phyloP scores from a whole-genome alignment of 257 asterid species.

The Solanum pimpinellifolium region DNA sequence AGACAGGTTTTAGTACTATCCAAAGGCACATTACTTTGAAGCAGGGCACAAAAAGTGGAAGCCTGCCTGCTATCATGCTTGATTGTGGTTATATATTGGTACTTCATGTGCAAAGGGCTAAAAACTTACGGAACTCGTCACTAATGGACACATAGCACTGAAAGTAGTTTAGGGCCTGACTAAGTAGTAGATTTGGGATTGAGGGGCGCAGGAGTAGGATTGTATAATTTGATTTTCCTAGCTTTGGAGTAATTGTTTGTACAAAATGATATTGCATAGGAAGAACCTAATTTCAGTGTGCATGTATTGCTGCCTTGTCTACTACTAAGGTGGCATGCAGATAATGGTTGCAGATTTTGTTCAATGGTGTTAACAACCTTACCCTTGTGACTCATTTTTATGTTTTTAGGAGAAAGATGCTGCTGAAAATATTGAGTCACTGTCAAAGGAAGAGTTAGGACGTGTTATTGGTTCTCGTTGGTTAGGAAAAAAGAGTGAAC shows the following conservation, averaged over 20 bases:
- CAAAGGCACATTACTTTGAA: background rate
- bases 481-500: constrained; percentile 65
- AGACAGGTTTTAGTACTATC: background rate
- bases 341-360: background rate
- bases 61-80: background rate
- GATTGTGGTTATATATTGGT: background rate
- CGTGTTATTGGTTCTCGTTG: constrained; percentile 91
- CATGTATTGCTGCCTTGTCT: background rate
- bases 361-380: background rate
- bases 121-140: background rate
- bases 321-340: background rate
- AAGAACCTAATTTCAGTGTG: background rate
- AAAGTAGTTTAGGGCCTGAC: background rate
- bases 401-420: constrained; percentile 43
- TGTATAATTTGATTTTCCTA: background rate
- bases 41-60: background rate
- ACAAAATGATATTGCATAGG: background rate
- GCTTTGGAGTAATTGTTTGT: background rate
- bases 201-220: background rate
- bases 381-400: background rate
- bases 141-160: background rate
- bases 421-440: constrained; percentile 40
- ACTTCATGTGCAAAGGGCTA: background rate
- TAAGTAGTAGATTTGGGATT: background rate
- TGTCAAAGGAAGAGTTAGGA: constrained; percentile 90